These are phyloP conservation scores for Hyphopichia fennica DNA, from an alignment of 1,139 yeast species.

Conservation along the genomic window DNA sequence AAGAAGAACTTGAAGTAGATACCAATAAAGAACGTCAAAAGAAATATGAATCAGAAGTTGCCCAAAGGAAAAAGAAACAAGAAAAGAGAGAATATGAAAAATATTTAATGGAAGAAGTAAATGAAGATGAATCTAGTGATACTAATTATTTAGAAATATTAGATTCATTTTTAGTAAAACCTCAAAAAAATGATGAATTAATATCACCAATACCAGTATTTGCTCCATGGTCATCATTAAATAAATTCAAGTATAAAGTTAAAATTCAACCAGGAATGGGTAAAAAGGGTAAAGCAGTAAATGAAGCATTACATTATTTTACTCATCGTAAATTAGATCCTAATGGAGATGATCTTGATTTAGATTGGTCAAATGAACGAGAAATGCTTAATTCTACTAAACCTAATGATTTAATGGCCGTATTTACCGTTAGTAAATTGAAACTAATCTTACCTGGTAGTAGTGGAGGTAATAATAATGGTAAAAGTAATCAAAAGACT, in stretches of 20 bases:
- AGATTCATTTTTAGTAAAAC: slow-evolving; percentile 43
- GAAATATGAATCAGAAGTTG: slow-evolving; percentile 21
- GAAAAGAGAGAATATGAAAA: slow-evolving; percentile 52
- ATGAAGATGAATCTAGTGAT: slow-evolving; percentile 33
- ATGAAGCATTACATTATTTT: slow-evolving; percentile 65
- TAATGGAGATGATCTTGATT: slow-evolving; percentile 47
- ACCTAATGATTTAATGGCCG: slow-evolving; percentile 45
- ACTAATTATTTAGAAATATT: slow-evolving; percentile 39
- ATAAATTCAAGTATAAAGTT: slow-evolving; percentile 75
- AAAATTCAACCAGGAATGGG: slow-evolving; percentile 84
- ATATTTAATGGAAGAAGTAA: slow-evolving; percentile 38
- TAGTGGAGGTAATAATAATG: slow-evolving; percentile 4
- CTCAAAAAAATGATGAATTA: slow-evolving; percentile 43
- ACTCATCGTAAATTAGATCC: slow-evolving; percentile 55
- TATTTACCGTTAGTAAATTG: slow-evolving; percentile 40
- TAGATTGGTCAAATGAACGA: slow-evolving; percentile 74
- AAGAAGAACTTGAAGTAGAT: slow-evolving; percentile 12
- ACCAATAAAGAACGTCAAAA: slow-evolving; percentile 18
- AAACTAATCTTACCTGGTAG: slow-evolving; percentile 39
- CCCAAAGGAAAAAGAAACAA: slow-evolving; percentile 42
- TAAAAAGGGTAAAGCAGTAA: slow-evolving; percentile 85
- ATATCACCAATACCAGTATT: slow-evolving; percentile 77
- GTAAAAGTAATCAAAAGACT: not conserved
- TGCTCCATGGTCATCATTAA: slow-evolving; percentile 88
- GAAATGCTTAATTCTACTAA: slow-evolving; percentile 58